These are phyloP conservation scores for Aspergillus sclerotioniger DNA, from an alignment of 495 filamentous ascomycete genomes.

Conservation along the genomic window DNA sequence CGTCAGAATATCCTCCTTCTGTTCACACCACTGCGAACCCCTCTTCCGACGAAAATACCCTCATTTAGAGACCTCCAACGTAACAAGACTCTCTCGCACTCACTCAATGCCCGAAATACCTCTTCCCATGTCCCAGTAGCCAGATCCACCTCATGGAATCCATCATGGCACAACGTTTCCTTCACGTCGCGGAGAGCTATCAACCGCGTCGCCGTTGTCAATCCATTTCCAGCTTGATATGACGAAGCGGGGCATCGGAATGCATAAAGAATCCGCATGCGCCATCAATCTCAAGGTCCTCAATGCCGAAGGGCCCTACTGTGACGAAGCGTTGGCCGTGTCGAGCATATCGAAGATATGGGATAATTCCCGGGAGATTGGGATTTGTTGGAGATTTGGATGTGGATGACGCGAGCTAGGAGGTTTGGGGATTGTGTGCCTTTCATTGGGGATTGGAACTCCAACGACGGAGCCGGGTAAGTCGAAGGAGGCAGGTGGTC, in stretches of 20 bases:
- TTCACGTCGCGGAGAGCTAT: neutral
- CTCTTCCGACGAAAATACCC: neutral
- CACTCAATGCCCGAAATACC: neutral
- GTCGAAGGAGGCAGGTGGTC: neutral
- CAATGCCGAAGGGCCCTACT: neutral
- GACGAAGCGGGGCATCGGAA: neutral
- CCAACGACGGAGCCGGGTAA: neutral
- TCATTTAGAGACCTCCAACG: neutral
- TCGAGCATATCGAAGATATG: neutral
- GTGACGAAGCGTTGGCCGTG: neutral
- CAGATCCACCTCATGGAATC: neutral
- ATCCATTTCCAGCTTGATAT: neutral
- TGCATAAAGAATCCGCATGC: neutral
- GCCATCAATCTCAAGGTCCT: neutral
- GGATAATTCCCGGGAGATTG: neutral
- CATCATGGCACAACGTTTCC: neutral
- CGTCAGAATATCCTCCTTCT: no score
- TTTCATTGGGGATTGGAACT: neutral
- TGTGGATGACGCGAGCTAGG: neutral
- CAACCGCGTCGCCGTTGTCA: neutral
- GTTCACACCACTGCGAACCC: neutral
- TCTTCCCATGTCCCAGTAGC: neutral
- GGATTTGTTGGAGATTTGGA: neutral
- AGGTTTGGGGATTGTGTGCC: neutral
- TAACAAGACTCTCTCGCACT: neutral